A percentile compares a stretch with the other conserved stretches of the same genome.
Conservation (phyloP, 768 basidiomycete genomes). For the Calvatia gigantea region DNA sequence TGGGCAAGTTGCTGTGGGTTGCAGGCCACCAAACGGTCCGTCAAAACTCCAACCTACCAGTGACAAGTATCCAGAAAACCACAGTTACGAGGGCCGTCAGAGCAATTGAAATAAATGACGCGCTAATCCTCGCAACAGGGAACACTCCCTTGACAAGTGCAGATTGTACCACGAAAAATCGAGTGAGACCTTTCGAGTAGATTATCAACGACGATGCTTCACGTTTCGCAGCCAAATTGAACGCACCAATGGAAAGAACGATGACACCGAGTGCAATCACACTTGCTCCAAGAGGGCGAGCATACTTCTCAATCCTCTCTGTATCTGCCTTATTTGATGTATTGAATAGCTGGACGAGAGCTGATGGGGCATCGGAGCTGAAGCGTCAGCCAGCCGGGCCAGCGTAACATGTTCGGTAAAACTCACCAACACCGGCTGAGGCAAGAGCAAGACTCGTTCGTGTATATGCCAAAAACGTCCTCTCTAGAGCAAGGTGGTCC, state of each 20-base stretch:
- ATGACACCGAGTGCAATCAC: conserved; percentile 41
- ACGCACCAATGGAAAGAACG: conserved; percentile 47
- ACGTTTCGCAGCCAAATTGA: background rate
- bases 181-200: conserved; percentile 36
- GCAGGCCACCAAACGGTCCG: background rate
- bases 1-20: background rate
- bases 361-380: conserved; percentile 22
- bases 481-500: conserved; percentile 61
- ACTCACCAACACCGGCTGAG: conserved; percentile 57
- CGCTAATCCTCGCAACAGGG: conserved; percentile 48
- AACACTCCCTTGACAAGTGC: conserved; percentile 48
- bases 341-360: conserved; percentile 46
- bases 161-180: conserved; percentile 53
- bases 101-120: conserved; percentile 34
- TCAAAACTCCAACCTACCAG: conserved; percentile 20
- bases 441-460: conserved; percentile 62
- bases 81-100: conserved; percentile 37
- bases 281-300: conserved; percentile 51
- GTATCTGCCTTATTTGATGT: conserved; percentile 4
- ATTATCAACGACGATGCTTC: background rate
- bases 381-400: background rate
- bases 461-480: conserved; percentile 62
- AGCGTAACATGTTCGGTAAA: background rate
- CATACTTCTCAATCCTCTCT: conserved; percentile 27
- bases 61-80: conserved; percentile 41